Base-by-base conservation (phyloP, 345 rosid species). In the Luvunga scandens region DNA sequence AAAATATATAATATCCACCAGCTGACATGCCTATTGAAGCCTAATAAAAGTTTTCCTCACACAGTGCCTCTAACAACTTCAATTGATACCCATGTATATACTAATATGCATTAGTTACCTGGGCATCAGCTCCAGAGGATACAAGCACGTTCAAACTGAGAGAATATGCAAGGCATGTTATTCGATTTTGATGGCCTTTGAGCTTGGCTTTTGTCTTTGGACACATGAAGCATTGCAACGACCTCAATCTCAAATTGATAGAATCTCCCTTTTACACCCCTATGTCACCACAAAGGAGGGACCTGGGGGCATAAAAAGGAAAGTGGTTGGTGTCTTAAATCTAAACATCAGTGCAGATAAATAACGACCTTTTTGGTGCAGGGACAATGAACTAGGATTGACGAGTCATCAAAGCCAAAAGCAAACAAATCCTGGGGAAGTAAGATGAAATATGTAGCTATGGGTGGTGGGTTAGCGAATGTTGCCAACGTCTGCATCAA, bases 371-470 rank as follows among this genome's bases (percentile, higher is more conserved):
- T 80, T 80, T 79, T 82, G 34, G 83, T 68, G 30, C 28, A 53
- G 66, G 81, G 65, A 71, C 87, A 84, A 74, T 75, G 85, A 72
- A 86, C 73, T 45, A 73, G 38, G 78, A 86, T 86, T 10, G 84
- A 80, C 57, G 81, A 82, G 74, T 86, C 84, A 42, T 82, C 81
- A 8, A 80, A 70, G 34, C 87, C 87, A 2, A 82, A 45, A 5
- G 80, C 89, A 72, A 84, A 83, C 18, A 65, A 63, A 78, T 82
- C 79, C 66, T 66, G 73, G 24, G 85, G 80, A 56, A 82, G 53
- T 73, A 86, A 84, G 71, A 74, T 82, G 45, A 84, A 86, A 80
- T 75, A 76, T 12, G 84, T 82, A 72, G 84, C 79, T 21, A n/a
- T 78, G 38, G 81, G 82, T 75, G 85, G 65, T 30, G 50, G 79